Percentiles rank a stretch among this genome's conserved stretches.
phyloP scores from a whole-genome alignment of 2,329 filamentous ascomycete species.

The Cordyceps fumosorosea region DNA sequence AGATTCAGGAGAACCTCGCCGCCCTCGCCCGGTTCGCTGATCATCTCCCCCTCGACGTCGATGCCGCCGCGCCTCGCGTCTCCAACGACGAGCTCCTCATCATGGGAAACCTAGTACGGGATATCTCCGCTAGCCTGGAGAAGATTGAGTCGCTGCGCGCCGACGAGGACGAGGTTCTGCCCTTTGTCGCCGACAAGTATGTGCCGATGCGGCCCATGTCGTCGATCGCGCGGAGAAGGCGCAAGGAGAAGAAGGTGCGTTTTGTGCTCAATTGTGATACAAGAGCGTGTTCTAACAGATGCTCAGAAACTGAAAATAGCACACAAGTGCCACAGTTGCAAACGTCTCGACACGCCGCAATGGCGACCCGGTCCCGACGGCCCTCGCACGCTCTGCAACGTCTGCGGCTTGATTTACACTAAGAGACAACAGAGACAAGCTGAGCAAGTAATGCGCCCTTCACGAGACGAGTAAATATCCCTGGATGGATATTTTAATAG shows the following conservation, averaged over 20 bases:
- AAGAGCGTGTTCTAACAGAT: not conserved
- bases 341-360: constrained; percentile 6
- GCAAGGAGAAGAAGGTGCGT: constrained; percentile 2
- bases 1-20: constrained; percentile 1
- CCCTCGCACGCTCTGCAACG: constrained; percentile 9
- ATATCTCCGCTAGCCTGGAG: constrained; percentile 1
- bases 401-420: constrained; percentile 9
- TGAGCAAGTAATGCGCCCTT: not conserved
- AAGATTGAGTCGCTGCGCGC: constrained; percentile 9
- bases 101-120: constrained; percentile 5
- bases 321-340: constrained; percentile 9
- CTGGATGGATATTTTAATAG: not conserved
- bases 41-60: not conserved
- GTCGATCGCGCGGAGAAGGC: not conserved
- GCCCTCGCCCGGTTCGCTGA: constrained; percentile 6
- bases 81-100: not conserved
- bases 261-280: not conserved
- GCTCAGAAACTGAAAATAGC: not conserved
- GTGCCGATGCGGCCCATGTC: not conserved
- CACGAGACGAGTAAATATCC: not conserved
- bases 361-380: constrained; percentile 11
- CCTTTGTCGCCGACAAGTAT: not conserved
- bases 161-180: not conserved
- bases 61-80: not conserved
- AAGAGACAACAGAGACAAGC: constrained; percentile 4